Evolutionary conservation across 1,139 yeast genomes (phyloP).

Genomic region (Yamadazyma dendronema): DNA sequence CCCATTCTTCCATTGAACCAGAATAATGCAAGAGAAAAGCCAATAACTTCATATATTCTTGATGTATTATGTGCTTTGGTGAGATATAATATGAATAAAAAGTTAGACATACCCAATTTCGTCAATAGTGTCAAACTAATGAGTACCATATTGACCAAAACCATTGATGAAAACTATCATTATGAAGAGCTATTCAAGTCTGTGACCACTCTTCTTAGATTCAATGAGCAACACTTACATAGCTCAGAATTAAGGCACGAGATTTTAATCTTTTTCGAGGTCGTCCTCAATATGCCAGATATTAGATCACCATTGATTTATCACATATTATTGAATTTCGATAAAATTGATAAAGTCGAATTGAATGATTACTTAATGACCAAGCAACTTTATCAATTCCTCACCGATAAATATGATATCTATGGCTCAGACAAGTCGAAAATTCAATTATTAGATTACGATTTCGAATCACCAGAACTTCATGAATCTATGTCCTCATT

Average conservation of each 20-base stretch:
- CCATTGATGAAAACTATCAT: slow-evolving; percentile 18
- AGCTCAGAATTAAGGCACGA: slow-evolving; percentile 23
- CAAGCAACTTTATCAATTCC: slow-evolving; percentile 6
- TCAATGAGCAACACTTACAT: slow-evolving; percentile 22
- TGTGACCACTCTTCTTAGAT: slow-evolving; percentile 24
- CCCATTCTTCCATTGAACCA: slow-evolving; percentile 33
- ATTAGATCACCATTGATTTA: slow-evolving; percentile 29
- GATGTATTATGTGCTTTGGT: slow-evolving; percentile 38
- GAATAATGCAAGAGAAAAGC: slow-evolving; percentile 25
- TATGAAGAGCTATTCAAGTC: slow-evolving; percentile 33
- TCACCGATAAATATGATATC: slow-evolving; percentile 11
- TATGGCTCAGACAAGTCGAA: slow-evolving; percentile 8
- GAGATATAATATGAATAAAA: slow-evolving; percentile 40
- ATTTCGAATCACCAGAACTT: slow-evolving; percentile 32
- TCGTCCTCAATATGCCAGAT: slow-evolving; percentile 10
- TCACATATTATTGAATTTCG: slow-evolving; percentile 31
- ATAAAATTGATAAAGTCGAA: slow-evolving; percentile 15
- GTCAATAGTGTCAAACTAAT: slow-evolving; percentile 13
- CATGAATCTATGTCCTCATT: slow-evolving; percentile 21
- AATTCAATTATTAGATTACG: slow-evolving; percentile 21
- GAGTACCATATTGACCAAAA: slow-evolving; percentile 7
- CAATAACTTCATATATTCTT: slow-evolving; percentile 34
- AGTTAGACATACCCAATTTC: slow-evolving; percentile 29
- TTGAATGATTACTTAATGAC: slow-evolving; percentile 7
- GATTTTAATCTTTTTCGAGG: slow-evolving; percentile 22